Percentiles rank a stretch among this genome's conserved stretches.
These are phyloP conservation scores for Cladosporium cucumerinum DNA, from an alignment of 2,329 filamentous ascomycete genomes.

Conservation along the genomic window DNA sequence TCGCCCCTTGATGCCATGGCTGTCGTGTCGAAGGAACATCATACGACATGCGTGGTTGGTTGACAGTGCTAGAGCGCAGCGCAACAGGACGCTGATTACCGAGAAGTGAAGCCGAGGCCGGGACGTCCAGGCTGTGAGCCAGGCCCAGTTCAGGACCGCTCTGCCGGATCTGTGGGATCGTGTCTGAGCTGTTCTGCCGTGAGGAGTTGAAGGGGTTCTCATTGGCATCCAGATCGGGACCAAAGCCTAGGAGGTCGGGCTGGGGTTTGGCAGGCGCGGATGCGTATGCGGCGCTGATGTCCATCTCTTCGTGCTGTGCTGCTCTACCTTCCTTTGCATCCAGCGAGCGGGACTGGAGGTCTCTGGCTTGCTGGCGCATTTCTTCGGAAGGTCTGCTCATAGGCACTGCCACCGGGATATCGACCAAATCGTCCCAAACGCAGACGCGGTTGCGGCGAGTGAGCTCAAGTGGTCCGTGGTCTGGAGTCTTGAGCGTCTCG, in stretches of 20 bases:
- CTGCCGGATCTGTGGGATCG: conserved; percentile 29
- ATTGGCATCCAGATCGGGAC: conserved; percentile 24
- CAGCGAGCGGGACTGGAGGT: conserved; percentile 20
- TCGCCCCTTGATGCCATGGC: neutral
- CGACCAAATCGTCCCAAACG: conserved; percentile 97
- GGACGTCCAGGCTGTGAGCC: conserved; percentile 21
- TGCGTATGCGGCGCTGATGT: conserved; percentile 72
- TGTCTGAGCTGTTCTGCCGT: conserved; percentile 43
- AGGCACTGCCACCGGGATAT: conserved; percentile 90
- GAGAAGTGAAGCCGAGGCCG: neutral
- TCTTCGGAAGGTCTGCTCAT: conserved; percentile 83
- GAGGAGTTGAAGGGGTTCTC: conserved; percentile 49
- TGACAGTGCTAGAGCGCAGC: conserved; percentile 2
- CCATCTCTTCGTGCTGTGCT: conserved; percentile 76
- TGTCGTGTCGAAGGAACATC: neutral
- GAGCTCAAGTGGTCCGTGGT: conserved; percentile 90
- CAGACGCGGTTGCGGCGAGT: conserved; percentile 87
- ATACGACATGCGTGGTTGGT: conserved; percentile 11
- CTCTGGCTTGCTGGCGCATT: conserved; percentile 60
- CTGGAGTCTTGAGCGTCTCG: conserved; percentile 86
- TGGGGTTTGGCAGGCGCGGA: conserved; percentile 49
- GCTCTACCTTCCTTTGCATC: conserved; percentile 23
- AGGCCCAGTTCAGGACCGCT: neutral
- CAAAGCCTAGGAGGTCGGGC: conserved; percentile 67
- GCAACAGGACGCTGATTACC: neutral